Conservation (phyloP, 2,329 filamentous ascomycete species). For the Fusarium paranaense region DNA sequence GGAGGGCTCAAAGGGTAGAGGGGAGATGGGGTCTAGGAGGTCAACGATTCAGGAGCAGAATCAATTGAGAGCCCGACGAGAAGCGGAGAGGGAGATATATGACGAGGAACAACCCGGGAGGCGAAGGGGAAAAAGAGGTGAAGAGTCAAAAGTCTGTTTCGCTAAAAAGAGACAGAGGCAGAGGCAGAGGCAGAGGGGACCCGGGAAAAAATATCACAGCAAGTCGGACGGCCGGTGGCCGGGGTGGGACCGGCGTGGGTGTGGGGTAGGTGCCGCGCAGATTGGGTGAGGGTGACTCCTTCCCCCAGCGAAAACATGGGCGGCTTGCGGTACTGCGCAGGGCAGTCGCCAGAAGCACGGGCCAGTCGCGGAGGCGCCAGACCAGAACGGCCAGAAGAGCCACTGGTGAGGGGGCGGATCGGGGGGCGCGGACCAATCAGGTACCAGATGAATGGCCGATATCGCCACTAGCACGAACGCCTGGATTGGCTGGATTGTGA, state of each 20-base stretch:
- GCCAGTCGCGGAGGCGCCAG: slow-evolving; percentile 19
- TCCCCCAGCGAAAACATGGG: slow-evolving; percentile 16
- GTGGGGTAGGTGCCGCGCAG: slow-evolving; percentile 31
- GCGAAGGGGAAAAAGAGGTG: slow-evolving; percentile 15
- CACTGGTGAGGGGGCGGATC: slow-evolving; percentile 13
- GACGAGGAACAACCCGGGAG: slow-evolving; percentile 12
- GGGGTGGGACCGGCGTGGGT: slow-evolving; percentile 33
- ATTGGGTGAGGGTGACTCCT: slow-evolving; percentile 28
- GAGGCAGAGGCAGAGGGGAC: slow-evolving; percentile 24
- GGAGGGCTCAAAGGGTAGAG: slow-evolving; percentile 10
- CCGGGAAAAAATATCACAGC: slow-evolving; percentile 36
- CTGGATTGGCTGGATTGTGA: slow-evolving; percentile 30
- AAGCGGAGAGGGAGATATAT: slow-evolving; percentile 12
- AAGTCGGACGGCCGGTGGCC: slow-evolving; percentile 37
- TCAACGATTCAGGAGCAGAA: slow-evolving; percentile 10
- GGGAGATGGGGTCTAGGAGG: slow-evolving; percentile 5
- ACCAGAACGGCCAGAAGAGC: slow-evolving; percentile 11
- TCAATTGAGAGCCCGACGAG: slow-evolving; percentile 33
- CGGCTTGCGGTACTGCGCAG: slow-evolving; percentile 2
- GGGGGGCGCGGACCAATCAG: slow-evolving; percentile 26
- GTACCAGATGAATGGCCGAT: slow-evolving; percentile 32
- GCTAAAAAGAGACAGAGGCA: slow-evolving; percentile 10
- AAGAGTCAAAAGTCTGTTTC: slow-evolving; percentile 23
- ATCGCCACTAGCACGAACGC: slow-evolving; percentile 39
- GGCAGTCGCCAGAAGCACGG: slow-evolving; percentile 21